Evolutionary conservation across 2,329 filamentous ascomycete species (phyloP).

Genomic region (Colletotrichum truncatum): DNA sequence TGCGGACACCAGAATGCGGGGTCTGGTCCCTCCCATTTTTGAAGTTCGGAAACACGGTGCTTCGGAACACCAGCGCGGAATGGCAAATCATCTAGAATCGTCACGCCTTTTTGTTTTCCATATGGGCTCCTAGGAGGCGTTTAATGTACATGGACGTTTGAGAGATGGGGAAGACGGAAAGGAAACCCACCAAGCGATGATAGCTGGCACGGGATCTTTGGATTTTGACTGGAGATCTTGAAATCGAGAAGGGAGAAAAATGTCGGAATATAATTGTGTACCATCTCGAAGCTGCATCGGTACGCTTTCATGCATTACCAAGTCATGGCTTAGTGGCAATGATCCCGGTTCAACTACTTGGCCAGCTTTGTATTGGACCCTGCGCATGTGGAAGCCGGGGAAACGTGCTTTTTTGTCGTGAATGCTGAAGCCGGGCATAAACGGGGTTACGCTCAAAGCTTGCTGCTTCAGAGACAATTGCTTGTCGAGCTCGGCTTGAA

Average conservation of each 20-base stretch:
- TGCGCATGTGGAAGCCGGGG: neutral
- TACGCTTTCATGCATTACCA: neutral
- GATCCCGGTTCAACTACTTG: neutral
- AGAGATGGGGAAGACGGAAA: rapidly evolving
- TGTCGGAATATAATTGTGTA: neutral
- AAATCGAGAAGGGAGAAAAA: neutral
- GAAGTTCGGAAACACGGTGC: neutral
- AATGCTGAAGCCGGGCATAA: no score
- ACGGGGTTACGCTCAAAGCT: no score
- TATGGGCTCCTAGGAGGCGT: neutral
- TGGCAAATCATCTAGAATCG: neutral
- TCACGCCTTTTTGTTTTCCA: neutral
- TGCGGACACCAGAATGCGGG: neutral
- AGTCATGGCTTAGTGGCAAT: neutral
- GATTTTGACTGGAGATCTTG: neutral
- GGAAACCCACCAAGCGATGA: neutral
- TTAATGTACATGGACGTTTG: rapidly evolving
- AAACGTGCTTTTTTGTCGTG: neutral
- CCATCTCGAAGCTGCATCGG: neutral
- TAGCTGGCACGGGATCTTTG: neutral
- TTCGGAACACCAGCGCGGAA: neutral
- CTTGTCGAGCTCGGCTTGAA: no score
- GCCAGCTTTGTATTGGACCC: neutral
- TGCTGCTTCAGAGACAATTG: no score
- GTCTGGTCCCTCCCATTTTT: neutral